phyloP scores from a whole-genome alignment of 2,329 filamentous ascomycete species.

The Beauveria medogensis region DNA sequence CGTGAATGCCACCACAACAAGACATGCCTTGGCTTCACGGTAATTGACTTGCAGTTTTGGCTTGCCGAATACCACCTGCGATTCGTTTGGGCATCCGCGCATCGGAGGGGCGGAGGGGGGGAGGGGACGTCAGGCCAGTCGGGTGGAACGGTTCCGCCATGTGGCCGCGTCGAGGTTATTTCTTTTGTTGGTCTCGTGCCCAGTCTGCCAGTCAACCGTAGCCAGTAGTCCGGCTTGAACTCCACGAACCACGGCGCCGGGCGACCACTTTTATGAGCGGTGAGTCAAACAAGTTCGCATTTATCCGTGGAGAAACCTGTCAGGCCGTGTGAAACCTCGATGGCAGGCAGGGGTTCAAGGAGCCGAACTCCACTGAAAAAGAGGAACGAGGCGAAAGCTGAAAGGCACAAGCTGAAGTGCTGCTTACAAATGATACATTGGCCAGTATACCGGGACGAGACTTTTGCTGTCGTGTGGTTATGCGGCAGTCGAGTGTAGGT shows the following conservation, averaged over 20 bases:
- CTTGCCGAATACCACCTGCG: background rate
- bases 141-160: background rate
- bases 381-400: background rate
- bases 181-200: background rate
- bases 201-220: background rate
- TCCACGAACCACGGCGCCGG: background rate
- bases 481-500: background rate
- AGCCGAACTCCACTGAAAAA: conserved; percentile 1
- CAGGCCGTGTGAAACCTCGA: background rate
- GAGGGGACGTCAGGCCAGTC: background rate
- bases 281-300: background rate
- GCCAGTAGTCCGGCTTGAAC: background rate
- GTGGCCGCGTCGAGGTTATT: background rate
- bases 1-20: background rate
- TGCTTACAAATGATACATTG: background rate
- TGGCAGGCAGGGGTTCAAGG: background rate
- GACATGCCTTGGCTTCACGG: background rate
- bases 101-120: background rate
- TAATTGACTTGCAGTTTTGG: background rate
- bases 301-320: background rate
- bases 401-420: background rate
- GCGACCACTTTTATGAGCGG: background rate
- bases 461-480: background rate
- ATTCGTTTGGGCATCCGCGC: background rate
- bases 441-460: background rate